Conservation (phyloP, 805 yeast species). For the Jamesozyma rosinii region DNA sequence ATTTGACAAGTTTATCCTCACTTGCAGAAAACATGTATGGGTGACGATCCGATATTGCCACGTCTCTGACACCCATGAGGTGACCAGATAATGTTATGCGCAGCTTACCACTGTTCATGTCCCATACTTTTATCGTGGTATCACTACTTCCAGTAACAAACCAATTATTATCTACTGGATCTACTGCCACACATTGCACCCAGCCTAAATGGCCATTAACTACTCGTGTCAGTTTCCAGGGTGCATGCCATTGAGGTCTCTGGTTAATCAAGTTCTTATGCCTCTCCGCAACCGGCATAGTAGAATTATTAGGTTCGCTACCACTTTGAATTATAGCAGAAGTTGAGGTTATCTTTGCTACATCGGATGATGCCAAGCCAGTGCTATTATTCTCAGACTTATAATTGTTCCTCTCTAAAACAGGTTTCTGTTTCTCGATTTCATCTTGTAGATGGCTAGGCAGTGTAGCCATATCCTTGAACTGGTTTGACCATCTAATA, state of each 20-base stretch:
- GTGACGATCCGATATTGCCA: slow-evolving; percentile 61
- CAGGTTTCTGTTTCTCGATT: slow-evolving; percentile 15
- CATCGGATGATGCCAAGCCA: background rate
- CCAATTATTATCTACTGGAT: slow-evolving; percentile 75
- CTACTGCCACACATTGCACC: slow-evolving; percentile 74
- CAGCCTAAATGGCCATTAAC: slow-evolving; percentile 89
- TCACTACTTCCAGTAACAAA: slow-evolving; percentile 90
- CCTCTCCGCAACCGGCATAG: slow-evolving; percentile 19
- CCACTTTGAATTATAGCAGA: no score
- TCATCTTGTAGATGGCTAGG: slow-evolving; percentile 26
- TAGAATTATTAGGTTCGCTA: background rate
- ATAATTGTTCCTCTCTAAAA: background rate
- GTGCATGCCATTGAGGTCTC: slow-evolving; percentile 40
- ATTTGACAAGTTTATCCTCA: slow-evolving; percentile 84
- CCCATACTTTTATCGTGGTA: slow-evolving; percentile 86
- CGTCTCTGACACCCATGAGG: slow-evolving; percentile 74
- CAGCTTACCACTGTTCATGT: slow-evolving; percentile 59
- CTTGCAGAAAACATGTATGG: slow-evolving; percentile 89
- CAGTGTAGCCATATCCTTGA: slow-evolving; percentile 16
- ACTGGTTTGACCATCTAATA: slow-evolving; percentile 27
- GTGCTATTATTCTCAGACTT: no score
- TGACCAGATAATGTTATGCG: slow-evolving; percentile 83
- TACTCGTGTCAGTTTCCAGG: slow-evolving; percentile 67
- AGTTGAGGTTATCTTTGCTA: background rate
- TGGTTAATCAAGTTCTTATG: slow-evolving; percentile 15